Evolutionary conservation across 108 stramenopile species (phyloP), one percentile per base, ranked within the genome.

Genomic region (Nitzschia sp.): DNA sequence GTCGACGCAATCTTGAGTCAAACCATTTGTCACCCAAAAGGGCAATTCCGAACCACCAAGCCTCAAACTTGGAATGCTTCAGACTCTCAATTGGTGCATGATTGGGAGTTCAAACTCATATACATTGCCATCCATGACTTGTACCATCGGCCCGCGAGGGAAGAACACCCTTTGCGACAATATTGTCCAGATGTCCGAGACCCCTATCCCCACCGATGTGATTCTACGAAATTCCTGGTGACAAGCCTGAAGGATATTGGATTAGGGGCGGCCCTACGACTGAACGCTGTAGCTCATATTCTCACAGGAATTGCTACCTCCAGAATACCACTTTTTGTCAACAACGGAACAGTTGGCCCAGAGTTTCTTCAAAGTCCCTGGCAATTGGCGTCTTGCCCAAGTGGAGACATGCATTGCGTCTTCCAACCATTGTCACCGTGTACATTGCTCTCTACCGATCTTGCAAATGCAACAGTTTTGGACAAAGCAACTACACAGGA

Each of bases 391-490:
- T 55, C 53, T 9, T 73, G 72, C 22, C 38, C 19, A 8, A 56
- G 72, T n/a, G 29, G 52, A 40, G 72, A 73, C 42, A 21, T 66
- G 26, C 65, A 73, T 39, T 73, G 72, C 38, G 26, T 64, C 24
- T 73, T 59, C 34, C 50, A 59, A 12, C 72, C 72, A 7, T 55
- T 40, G 14, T 37, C 72, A 7, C 72, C 72, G n/a, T 73, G 72
- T 39, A 53, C 70, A 3, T 37, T 70, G n/a, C 38, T 40, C 17
- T 8, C 37, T 22, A 24, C 54, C 29, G 65, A 73, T 41, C 20
- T 73, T 26, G 57, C 40, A 52, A 51, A 58, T 34, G 68, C 68
- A 0, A 57, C 57, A 10, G 19, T 38, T 37, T 37, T 51, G 46
- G 54, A 25, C 29, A 43, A 39, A 50, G 25, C 51, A 15, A 20